A percentile compares a stretch with the other conserved stretches of the same genome.
These are phyloP conservation scores for Phytophthora meadii DNA, from an alignment of 352 stramenopile species.

Conservation along the genomic window DNA sequence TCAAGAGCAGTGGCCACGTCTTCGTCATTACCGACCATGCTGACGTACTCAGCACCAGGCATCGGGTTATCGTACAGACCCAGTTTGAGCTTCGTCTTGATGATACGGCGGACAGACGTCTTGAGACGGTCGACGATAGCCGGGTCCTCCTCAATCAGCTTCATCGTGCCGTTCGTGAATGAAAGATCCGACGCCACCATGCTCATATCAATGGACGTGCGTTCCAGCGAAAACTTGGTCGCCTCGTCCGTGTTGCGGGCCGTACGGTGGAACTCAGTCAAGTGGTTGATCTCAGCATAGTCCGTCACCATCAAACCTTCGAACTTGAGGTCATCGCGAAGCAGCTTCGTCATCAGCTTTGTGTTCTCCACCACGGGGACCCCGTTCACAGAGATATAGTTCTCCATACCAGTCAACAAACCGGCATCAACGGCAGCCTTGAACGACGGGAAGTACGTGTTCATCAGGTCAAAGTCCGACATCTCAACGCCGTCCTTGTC, in stretches of 20 bases:
- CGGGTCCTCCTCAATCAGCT: slow-evolving; percentile 39
- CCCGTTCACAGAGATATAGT: slow-evolving; percentile 91
- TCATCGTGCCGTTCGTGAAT: slow-evolving; percentile 50
- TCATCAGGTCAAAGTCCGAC: slow-evolving; percentile 69
- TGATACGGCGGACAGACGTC: slow-evolving; percentile 56
- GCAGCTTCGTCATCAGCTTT: slow-evolving; percentile 65
- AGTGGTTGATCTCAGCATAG: slow-evolving; percentile 90
- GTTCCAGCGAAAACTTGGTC: slow-evolving; percentile 59
- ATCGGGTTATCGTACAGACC: slow-evolving; percentile 69
- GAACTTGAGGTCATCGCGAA: slow-evolving; percentile 82
- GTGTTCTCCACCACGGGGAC: slow-evolving; percentile 85
- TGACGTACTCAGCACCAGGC: slow-evolving; percentile 46
- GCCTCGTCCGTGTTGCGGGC: slow-evolving; percentile 48
- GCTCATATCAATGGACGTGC: slow-evolving; percentile 89
- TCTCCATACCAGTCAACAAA: slow-evolving; percentile 90
- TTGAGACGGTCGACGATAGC: slow-evolving; percentile 48
- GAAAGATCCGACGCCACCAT: slow-evolving; percentile 66
- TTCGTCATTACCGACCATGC: slow-evolving; percentile 48
- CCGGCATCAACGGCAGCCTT: slow-evolving; percentile 70
- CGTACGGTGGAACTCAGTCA: slow-evolving; percentile 57
- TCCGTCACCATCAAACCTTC: slow-evolving; percentile 90
- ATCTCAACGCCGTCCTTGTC: slow-evolving; percentile 72
- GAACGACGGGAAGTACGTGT: slow-evolving; percentile 84
- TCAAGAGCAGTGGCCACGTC: slow-evolving; percentile 56
- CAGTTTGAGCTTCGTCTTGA: slow-evolving; percentile 68